These are phyloP conservation scores for Podochytrium sp. DNA, from an alignment of 192 early-diverging fungal genomes.

Conservation along the genomic window DNA sequence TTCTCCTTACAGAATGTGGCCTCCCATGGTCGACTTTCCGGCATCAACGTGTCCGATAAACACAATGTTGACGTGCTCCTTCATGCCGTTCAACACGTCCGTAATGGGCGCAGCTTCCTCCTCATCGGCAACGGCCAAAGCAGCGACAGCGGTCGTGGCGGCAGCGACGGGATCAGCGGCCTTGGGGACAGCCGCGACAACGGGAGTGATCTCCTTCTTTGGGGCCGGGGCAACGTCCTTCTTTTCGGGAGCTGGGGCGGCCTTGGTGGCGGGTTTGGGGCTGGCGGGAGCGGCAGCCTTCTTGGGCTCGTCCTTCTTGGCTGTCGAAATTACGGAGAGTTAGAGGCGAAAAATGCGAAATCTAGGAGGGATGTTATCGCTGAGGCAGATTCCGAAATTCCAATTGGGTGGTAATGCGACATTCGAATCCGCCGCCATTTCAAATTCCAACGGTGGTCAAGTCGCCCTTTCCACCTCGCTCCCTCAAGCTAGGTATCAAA, in stretches of 20 bases:
- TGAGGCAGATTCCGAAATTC: too few relatives aligned
- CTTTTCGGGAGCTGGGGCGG: not conserved
- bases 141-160: constrained; percentile 19
- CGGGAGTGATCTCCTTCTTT: not conserved
- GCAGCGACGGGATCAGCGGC: constrained; percentile 30
- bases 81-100: constrained; percentile 40
- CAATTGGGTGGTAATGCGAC: too few relatives aligned
- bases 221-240: constrained; percentile 1
- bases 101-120: constrained; percentile 51
- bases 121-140: constrained; percentile 25
- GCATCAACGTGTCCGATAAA: constrained; percentile 99
- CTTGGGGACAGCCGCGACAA: not conserved
- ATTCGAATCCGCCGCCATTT: too few relatives aligned
- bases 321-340: too few relatives aligned
- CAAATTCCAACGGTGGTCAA: not conserved
- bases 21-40: constrained; percentile 98
- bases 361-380: too few relatives aligned
- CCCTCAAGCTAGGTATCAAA: constrained; percentile 14
- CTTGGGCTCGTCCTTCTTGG: constrained; percentile 33
- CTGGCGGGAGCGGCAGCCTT: constrained; percentile 22
- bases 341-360: too few relatives aligned
- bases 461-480: not conserved
- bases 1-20: constrained; percentile 84
- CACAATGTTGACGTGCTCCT: constrained; percentile 96
- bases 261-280: constrained; percentile 35